Conservation (phyloP, 169 alveolate genomes). For the Eimeria maxima region DNA sequence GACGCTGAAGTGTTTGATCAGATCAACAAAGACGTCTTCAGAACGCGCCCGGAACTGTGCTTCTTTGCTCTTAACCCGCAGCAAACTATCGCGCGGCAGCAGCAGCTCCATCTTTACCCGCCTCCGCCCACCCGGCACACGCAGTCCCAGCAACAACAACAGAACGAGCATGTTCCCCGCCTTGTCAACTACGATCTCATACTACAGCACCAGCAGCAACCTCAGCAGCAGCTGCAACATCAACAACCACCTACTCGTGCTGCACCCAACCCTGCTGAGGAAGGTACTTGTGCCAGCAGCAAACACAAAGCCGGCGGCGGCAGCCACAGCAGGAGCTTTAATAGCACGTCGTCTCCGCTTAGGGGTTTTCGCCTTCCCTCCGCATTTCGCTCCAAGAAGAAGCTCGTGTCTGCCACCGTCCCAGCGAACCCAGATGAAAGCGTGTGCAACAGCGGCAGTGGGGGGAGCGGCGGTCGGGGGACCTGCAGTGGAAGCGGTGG, state of each 20-base stretch:
- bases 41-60: conserved; percentile 86
- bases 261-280: not conserved
- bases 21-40: conserved; percentile 83
- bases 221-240: conserved; percentile 10
- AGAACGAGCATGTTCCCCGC: not conserved
- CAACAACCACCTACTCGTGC: not conserved
- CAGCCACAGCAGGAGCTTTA: conserved; percentile 43
- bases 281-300: conserved; percentile 1
- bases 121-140: conserved; percentile 60
- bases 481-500: conserved; percentile 1
- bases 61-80: conserved; percentile 74
- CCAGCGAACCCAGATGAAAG: conserved; percentile 16
- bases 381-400: conserved; percentile 49
- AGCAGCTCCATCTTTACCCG: conserved; percentile 59
- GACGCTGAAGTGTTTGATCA: conserved; percentile 84
- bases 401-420: not conserved
- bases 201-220: conserved; percentile 60
- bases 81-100: conserved; percentile 68
- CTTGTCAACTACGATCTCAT: conserved; percentile 52
- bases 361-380: conserved; percentile 67
- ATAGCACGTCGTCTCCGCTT: conserved; percentile 27
- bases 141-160: conserved; percentile 25
- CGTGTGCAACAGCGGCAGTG: conserved; percentile 50
- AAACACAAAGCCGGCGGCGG: not conserved
- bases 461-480: not conserved